phyloP scores from a whole-genome alignment of 2,329 filamentous ascomycete species.

The Phaeosphaeriaceae sp. region DNA sequence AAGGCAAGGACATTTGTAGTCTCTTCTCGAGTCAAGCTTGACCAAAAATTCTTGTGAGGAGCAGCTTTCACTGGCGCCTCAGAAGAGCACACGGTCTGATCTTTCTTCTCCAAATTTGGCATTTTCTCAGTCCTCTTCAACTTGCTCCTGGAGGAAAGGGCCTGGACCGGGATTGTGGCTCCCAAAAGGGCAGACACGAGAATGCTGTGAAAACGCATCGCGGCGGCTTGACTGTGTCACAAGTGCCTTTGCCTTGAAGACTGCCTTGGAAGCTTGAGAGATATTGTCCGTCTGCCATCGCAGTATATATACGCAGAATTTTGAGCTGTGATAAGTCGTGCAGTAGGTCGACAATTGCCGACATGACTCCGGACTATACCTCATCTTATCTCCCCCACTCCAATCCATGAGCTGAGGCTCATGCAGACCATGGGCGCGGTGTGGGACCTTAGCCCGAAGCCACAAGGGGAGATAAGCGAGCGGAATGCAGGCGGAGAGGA shows the following conservation, averaged over 20 bases:
- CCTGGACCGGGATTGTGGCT: not conserved
- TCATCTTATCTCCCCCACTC: not conserved
- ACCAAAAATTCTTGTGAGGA: not conserved
- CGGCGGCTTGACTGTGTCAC: not conserved
- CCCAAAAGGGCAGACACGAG: not conserved
- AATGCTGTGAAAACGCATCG: not conserved
- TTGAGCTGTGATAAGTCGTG: not conserved
- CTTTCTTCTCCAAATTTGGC: not conserved
- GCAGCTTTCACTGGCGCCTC: not conserved
- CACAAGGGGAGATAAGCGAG: not conserved
- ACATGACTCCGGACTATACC: not conserved
- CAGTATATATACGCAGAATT: not conserved
- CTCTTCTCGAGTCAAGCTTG: not conserved
- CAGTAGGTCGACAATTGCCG: not conserved
- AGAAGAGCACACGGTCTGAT: not conserved
- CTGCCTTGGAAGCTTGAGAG: not conserved
- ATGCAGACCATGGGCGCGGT: not conserved
- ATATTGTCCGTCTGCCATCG: not conserved
- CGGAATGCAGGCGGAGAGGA: not conserved
- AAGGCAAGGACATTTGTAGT: not conserved
- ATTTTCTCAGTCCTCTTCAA: not conserved
- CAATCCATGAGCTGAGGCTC: not conserved
- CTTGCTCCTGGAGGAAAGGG: not conserved
- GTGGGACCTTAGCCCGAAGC: not conserved
- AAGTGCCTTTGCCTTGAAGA: not conserved